Evolutionary conservation across 495 filamentous ascomycete species (phyloP), one percentile per base, ranked within the genome.

Genomic region (Penicillium canescens): DNA sequence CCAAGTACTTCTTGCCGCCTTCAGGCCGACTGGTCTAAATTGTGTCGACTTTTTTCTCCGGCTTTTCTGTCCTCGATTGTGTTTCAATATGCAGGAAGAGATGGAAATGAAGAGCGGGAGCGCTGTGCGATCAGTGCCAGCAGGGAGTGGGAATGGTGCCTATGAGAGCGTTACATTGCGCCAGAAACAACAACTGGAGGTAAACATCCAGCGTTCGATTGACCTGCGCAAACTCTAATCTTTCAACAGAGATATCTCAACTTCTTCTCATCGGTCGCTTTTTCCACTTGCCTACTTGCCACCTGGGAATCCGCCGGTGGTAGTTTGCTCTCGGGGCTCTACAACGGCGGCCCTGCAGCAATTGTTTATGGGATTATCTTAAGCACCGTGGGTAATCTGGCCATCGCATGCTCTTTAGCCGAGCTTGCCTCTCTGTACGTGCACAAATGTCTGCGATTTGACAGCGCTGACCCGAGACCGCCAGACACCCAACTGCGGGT

Each of bases 371-470:
- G 65, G 0, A 56, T 68, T 13, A 60, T 70, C 34, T n/a, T 70
- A 14, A 64, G 57, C 13, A 54, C 54, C 7, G 20, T 62, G 21
- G 67, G 67, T 0, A 68, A 63, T 44, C 4, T 66, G 53, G 59
- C 67, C 1, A 61, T 68, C 31, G 67, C 65, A 20, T 49, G 57
- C 40, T 66, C 65, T 2, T 55, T 70, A 12, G 65, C 62, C 0
- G 66, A 75, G 54, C 65, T 76, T 45, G 71, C 71, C 1, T 73
- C 72, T 12, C 60, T 74, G 63, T 73, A 62, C 2, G 68, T 54
- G 21, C 4, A 5, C 1, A 26, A 51, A 40, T 37, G 12, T 33
- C 16, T 45, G 18, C 2, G 9, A 31, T 36, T 6, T 14, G n/a
- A 16, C 18, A n/a, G 11, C n/a, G 54, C 54, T 56, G 26, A 56